A percentile compares a stretch with the other conserved stretches of the same genome.
Conservation (phyloP, 2,329 filamentous ascomycete genomes). For the Bisporella sp. region DNA sequence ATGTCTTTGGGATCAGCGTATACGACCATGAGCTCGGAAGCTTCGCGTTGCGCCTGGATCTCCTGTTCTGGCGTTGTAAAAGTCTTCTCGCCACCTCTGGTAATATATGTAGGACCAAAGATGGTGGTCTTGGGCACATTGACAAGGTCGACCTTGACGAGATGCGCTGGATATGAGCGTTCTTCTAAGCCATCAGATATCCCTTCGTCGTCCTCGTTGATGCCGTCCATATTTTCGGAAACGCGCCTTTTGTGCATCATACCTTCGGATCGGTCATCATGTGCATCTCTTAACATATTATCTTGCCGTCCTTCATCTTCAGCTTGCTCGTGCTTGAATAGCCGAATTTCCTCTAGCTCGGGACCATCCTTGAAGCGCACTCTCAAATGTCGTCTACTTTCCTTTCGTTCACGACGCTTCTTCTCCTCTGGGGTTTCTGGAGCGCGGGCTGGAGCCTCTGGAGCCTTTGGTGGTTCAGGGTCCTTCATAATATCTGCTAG, state of each 20-base stretch:
- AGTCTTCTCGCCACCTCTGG: slow-evolving; percentile 43
- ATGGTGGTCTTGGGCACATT: slow-evolving; percentile 23
- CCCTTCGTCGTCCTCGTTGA: slow-evolving; percentile 35
- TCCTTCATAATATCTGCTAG: slow-evolving; percentile 27
- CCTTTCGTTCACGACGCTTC: slow-evolving; percentile 62
- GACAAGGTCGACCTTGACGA: slow-evolving; percentile 38
- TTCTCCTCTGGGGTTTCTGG: slow-evolving; percentile 63
- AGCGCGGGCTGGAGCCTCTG: slow-evolving; percentile 19
- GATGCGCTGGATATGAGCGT: slow-evolving; percentile 42
- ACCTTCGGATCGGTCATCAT: slow-evolving; percentile 66
- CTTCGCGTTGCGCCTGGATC: slow-evolving; percentile 49
- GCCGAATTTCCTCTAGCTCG: slow-evolving; percentile 57
- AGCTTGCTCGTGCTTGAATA: slow-evolving; percentile 65
- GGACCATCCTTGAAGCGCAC: slow-evolving; percentile 65
- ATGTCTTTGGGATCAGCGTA: slow-evolving; percentile 28
- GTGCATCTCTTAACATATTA: slow-evolving; percentile 64
- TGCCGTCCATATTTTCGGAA: slow-evolving; percentile 46
- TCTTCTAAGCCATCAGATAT: slow-evolving; percentile 32
- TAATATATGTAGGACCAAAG: slow-evolving; percentile 44
- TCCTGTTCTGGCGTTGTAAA: slow-evolving; percentile 50
- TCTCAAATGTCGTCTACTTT: slow-evolving; percentile 60
- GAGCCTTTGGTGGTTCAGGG: slow-evolving; percentile 24
- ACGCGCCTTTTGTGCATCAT: slow-evolving; percentile 56
- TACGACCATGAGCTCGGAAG: slow-evolving; percentile 48
- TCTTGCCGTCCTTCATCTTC: slow-evolving; percentile 63